These are phyloP conservation scores for Salix caprea DNA, from an alignment of 345 rosid species.

Conservation along the genomic window DNA sequence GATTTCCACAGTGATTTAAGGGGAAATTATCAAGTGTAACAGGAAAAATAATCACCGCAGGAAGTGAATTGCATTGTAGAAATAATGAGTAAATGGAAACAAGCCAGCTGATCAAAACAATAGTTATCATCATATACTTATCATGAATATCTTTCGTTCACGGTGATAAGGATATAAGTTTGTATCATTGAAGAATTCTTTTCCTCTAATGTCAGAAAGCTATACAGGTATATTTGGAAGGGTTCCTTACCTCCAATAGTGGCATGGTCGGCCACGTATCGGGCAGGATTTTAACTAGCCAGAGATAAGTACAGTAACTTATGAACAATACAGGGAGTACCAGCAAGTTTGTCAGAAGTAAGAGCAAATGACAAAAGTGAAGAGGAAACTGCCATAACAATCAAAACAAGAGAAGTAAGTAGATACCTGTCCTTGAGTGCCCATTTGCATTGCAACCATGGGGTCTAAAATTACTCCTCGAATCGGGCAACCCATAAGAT, in stretches of 20 bases:
- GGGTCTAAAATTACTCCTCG: constrained; percentile 95
- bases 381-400: neutral
- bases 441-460: constrained; percentile 81
- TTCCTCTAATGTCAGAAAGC: too few species aligned
- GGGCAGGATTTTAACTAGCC: neutral
- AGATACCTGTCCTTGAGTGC: constrained; percentile 89
- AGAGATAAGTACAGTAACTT: neutral
- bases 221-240: neutral
- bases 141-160: neutral
- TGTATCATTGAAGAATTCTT: too few species aligned
- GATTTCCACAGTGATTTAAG: neutral
- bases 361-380: neutral
- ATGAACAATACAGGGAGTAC: neutral
- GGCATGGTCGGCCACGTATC: neutral
- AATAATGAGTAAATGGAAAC: neutral
- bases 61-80: neutral
- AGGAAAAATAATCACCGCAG: neutral
- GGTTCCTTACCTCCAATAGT: neutral
- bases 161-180: too few species aligned
- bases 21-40: neutral
- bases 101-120: neutral
- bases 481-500: constrained; percentile 94
- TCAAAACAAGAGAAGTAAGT: neutral
- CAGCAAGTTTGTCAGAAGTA: neutral
- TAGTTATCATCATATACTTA: neutral